A percentile compares a stretch with the other conserved stretches of the same genome.
These are phyloP conservation scores for Tetrahymena thermophila DNA, from an alignment of 73 alveolate genomes.

Conservation along the genomic window DNA sequence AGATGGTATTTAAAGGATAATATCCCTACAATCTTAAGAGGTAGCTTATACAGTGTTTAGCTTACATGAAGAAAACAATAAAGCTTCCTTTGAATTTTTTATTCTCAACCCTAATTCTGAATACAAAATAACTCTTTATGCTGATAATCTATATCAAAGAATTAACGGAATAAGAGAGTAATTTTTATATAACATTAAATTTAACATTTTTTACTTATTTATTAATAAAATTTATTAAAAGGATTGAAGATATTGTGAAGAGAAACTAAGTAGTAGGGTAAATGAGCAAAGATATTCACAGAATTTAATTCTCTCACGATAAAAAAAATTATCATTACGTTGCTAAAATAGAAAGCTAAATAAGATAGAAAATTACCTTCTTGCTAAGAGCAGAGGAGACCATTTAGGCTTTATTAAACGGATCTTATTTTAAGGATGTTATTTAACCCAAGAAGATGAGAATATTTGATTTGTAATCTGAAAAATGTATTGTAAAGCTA, in stretches of 20 bases:
- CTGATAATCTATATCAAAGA: not conserved
- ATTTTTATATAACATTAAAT: not conserved
- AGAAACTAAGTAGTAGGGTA: not conserved
- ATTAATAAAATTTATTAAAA: not conserved
- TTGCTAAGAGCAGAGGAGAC: not conserved
- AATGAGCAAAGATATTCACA: not conserved
- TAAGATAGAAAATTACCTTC: not conserved
- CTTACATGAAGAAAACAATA: not conserved
- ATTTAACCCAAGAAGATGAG: not conserved
- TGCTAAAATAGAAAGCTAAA: not conserved
- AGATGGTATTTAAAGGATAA: not conserved
- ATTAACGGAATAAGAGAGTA: not conserved
- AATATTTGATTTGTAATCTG: not conserved
- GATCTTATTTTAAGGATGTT: not conserved
- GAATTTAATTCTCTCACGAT: not conserved
- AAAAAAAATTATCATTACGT: not conserved
- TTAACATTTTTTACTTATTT: not conserved
- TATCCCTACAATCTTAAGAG: not conserved
- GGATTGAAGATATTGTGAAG: not conserved
- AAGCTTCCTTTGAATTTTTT: not conserved
- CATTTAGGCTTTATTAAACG: not conserved
- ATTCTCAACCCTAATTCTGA: not conserved
- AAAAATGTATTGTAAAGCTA: not conserved
- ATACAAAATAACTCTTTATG: not conserved
- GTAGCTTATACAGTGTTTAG: not conserved